These are phyloP conservation scores for Boletus huronensis DNA, from an alignment of 768 basidiomycete genomes.

Conservation along the genomic window DNA sequence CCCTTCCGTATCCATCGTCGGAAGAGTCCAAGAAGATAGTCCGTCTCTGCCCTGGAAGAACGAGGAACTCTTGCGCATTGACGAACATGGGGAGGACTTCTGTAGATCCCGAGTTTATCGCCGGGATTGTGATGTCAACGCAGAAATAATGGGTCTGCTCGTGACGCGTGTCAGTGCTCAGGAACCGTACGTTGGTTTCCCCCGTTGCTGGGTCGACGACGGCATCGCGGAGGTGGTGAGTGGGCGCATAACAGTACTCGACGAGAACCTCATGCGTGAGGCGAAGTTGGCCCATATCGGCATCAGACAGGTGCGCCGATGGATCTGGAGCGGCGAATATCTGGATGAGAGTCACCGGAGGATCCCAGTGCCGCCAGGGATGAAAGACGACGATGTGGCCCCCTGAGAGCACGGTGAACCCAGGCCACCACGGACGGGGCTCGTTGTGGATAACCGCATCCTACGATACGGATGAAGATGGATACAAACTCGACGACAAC, in stretches of 20 bases:
- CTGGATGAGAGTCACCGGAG: slow-evolving; percentile 16
- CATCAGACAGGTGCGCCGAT: not conserved
- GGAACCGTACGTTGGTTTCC: slow-evolving; percentile 11
- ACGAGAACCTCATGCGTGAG: slow-evolving; percentile 21
- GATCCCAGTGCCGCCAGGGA: slow-evolving; percentile 1
- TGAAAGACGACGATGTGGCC: slow-evolving; percentile 15
- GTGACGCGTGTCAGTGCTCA: not conserved
- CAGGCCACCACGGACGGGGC: slow-evolving; percentile 3
- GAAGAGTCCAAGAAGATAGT: slow-evolving; percentile 9
- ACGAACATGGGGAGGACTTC: slow-evolving; percentile 14
- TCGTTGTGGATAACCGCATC: not conserved
- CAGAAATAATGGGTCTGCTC: slow-evolving; percentile 10
- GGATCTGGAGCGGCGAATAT: slow-evolving; percentile 14
- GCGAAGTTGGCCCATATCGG: slow-evolving; percentile 1
- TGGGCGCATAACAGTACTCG: slow-evolving; percentile 2
- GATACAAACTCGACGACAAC: not conserved
- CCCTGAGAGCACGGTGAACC: slow-evolving; percentile 14
- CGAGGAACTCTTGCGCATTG: slow-evolving; percentile 11
- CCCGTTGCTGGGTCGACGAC: slow-evolving; percentile 13
- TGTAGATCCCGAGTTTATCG: not conserved
- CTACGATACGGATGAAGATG: slow-evolving; percentile 3
- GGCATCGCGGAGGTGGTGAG: slow-evolving; percentile 10
- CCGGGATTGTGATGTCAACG: slow-evolving; percentile 16
- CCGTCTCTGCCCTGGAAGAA: slow-evolving; percentile 10
- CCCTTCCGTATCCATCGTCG: slow-evolving; percentile 15